Evolutionary conservation across 2,329 filamentous ascomycete genomes (phyloP).

Genomic region (Phyllosticta citriasiana): DNA sequence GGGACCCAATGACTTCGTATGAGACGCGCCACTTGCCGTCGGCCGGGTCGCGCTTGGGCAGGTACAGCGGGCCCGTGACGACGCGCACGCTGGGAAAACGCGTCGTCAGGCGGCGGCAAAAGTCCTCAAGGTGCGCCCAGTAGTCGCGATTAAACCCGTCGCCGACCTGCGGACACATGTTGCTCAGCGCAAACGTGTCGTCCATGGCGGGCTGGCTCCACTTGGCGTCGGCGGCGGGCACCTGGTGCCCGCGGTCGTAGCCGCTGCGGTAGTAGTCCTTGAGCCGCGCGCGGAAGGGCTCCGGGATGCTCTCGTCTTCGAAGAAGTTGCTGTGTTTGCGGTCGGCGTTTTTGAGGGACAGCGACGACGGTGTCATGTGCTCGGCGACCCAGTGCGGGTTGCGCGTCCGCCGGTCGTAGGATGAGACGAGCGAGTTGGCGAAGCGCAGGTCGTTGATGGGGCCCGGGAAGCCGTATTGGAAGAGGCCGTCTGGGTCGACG

Average conservation of each 20-base stretch:
- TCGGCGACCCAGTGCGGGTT: constrained; percentile 91
- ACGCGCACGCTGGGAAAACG: constrained; percentile 81
- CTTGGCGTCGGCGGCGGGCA: constrained; percentile 90
- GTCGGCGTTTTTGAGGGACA: constrained; percentile 66
- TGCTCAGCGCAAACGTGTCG: constrained; percentile 82
- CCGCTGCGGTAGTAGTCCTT: constrained; percentile 92
- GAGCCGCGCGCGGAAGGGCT: constrained; percentile 79
- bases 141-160: constrained; percentile 99
- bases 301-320: constrained; percentile 71
- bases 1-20: constrained; percentile 91
- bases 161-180: constrained; percentile 98
- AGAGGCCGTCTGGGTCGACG: constrained; percentile 42
- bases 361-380: constrained; percentile 85
- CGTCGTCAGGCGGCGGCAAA: constrained; percentile 73
- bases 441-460: constrained; percentile 74
- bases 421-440: constrained; percentile 68
- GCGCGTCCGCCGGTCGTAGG: constrained; percentile 79
- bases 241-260: constrained; percentile 94
- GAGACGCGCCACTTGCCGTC: constrained; percentile 93
- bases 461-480: constrained; percentile 69
- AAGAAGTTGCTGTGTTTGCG: constrained; percentile 73
- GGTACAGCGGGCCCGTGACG: constrained; percentile 87
- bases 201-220: constrained; percentile 94
- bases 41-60: constrained; percentile 65
- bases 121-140: constrained; percentile 98